Percentiles rank a stretch among this genome's conserved stretches.
phyloP scores from a whole-genome alignment of 805 yeast species.

The Sungouiozyma intestinalis region DNA sequence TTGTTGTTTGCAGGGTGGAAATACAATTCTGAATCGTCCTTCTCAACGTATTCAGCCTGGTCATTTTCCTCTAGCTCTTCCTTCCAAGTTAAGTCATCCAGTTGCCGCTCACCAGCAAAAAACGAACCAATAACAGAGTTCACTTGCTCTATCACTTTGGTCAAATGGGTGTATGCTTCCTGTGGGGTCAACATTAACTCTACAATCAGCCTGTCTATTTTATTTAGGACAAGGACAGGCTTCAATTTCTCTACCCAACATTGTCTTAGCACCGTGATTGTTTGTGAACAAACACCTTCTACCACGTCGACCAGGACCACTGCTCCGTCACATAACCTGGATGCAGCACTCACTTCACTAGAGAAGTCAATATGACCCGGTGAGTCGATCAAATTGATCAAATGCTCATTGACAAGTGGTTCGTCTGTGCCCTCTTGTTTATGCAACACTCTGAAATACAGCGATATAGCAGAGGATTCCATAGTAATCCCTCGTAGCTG shows the following conservation, averaged over 20 bases:
- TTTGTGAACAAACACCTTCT: constrained; percentile 97
- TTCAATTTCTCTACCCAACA: constrained; percentile 89
- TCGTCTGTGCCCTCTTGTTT: constrained; percentile 34
- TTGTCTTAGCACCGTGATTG: constrained; percentile 87
- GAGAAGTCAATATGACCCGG: constrained; percentile 99
- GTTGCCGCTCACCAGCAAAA: constrained; percentile 86
- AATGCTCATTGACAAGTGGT: constrained; percentile 56
- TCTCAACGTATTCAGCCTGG: constrained; percentile 51
- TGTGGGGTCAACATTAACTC: constrained; percentile 74
- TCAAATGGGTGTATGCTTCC: constrained; percentile 78
- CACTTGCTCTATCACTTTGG: constrained; percentile 79
- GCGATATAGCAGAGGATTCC: constrained; percentile 92
- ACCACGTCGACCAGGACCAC: constrained; percentile 92
- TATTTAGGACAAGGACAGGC: constrained; percentile 82
- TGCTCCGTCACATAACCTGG: constrained; percentile 94
- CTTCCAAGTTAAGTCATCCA: constrained; percentile 70
- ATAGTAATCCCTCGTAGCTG: constrained; percentile 94
- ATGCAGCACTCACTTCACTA: constrained; percentile 91
- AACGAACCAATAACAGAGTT: constrained; percentile 91
- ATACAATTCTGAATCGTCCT: constrained; percentile 71
- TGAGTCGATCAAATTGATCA: constrained; percentile 88
- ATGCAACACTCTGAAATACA: constrained; percentile 69
- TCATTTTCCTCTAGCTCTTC: constrained; percentile 44
- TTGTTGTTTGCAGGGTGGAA: constrained; percentile 82
- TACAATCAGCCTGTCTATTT: constrained; percentile 73